Evolutionary conservation across 495 filamentous ascomycete species (phyloP).

Genomic region (Lentithecium fluviatile): DNA sequence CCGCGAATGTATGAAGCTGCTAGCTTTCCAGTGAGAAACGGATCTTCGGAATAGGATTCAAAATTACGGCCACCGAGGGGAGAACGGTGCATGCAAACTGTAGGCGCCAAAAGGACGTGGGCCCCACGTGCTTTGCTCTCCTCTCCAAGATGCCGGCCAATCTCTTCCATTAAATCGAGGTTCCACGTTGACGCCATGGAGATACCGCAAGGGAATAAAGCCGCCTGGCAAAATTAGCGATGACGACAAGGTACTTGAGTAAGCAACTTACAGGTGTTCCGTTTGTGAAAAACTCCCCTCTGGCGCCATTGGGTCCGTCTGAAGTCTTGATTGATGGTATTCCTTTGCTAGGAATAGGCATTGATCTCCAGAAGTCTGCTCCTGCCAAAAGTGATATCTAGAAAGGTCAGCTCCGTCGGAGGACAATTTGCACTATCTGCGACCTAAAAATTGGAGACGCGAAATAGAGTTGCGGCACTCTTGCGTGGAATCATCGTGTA

Average conservation of each 20-base stretch:
- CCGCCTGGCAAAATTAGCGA: conserved; percentile 27
- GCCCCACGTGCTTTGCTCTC: conserved; percentile 38
- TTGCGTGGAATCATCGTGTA: too few species aligned
- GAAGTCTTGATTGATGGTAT: conserved; percentile 42
- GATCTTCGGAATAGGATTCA: conserved; percentile 41
- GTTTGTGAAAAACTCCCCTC: conserved; percentile 57
- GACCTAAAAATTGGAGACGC: not conserved
- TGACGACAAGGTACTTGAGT: not conserved
- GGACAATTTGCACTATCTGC: not conserved
- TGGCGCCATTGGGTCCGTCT: conserved; percentile 38
- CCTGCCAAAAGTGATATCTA: conserved; percentile 58
- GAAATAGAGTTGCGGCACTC: too few species aligned
- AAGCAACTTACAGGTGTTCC: conserved; percentile 56
- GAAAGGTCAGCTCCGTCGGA: not conserved
- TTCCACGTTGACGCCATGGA: conserved; percentile 40
- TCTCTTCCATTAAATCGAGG: conserved; percentile 34
- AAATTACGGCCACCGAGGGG: conserved; percentile 40
- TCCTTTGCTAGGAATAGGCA: conserved; percentile 31
- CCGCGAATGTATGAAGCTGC: conserved; percentile 38
- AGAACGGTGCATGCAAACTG: conserved; percentile 39
- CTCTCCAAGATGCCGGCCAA: conserved; percentile 36
- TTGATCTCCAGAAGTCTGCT: conserved; percentile 39
- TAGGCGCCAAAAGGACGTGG: conserved; percentile 38
- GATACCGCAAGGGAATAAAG: conserved; percentile 38
- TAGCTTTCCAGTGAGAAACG: conserved; percentile 37